These are phyloP conservation scores for Arxiozyma bovina DNA, from an alignment of 1,139 yeast species.

Conservation along the genomic window DNA sequence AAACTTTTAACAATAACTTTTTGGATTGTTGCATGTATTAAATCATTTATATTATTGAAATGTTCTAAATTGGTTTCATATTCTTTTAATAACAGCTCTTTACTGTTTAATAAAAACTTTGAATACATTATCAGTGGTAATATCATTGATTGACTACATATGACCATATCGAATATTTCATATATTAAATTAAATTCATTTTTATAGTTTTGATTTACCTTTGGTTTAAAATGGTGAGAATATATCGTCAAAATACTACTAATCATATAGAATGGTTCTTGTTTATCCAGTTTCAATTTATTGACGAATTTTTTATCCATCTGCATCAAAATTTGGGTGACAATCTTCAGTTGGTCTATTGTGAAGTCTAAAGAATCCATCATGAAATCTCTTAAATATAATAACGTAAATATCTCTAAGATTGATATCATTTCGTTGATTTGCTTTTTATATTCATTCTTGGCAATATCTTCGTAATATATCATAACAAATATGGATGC, in stretches of 20 bases:
- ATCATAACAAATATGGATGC: conserved; percentile 61
- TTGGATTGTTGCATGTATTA: conserved; percentile 26
- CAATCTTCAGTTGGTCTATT: conserved; percentile 51
- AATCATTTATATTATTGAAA: conserved; percentile 24
- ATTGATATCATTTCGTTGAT: conserved; percentile 34
- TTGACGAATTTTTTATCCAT: conserved; percentile 47
- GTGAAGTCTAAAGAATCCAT: conserved; percentile 59
- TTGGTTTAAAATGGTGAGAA: conserved; percentile 50
- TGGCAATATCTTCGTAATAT: conserved; percentile 30
- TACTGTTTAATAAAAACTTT: conserved; percentile 17
- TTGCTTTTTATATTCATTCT: not conserved
- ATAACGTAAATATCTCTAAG: conserved; percentile 51
- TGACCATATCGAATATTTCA: conserved; percentile 25
- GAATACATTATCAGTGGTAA: conserved; percentile 25
- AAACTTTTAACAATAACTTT: conserved; percentile 9
- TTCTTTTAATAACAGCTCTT: conserved; percentile 14
- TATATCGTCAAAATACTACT: conserved; percentile 72
- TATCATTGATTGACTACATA: conserved; percentile 24
- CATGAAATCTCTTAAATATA: conserved; percentile 79
- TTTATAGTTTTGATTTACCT: not conserved
- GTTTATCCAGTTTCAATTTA: conserved; percentile 39
- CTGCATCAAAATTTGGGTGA: conserved; percentile 50
- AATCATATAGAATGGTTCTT: conserved; percentile 55
- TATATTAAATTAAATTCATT: conserved; percentile 14
- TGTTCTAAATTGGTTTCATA: conserved; percentile 16